Percentiles rank a stretch among this genome's conserved stretches.
phyloP scores from a whole-genome alignment of 2,329 filamentous ascomycete species.

The Stachybotrys echinatus region DNA sequence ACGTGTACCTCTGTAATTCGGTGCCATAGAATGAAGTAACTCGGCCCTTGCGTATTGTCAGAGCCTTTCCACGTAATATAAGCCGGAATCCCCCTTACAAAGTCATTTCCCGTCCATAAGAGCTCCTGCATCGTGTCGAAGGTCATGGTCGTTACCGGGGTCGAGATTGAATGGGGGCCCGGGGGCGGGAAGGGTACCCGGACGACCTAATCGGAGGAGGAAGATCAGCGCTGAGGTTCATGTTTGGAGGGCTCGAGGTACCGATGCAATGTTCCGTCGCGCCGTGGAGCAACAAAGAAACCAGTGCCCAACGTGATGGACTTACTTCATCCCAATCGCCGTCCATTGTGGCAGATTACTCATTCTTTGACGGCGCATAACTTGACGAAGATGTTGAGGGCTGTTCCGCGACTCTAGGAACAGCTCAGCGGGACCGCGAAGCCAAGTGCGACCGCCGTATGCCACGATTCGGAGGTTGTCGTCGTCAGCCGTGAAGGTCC shows the following conservation, averaged over 20 bases:
- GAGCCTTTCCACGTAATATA: constrained; percentile 3
- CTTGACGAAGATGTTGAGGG: constrained; percentile 8
- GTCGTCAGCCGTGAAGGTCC: neutral
- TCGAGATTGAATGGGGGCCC: constrained; percentile 63
- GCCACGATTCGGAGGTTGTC: neutral
- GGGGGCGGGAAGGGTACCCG: constrained; percentile 77
- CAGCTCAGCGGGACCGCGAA: neutral
- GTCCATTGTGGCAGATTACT: constrained; percentile 49
- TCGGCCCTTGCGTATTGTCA: constrained; percentile 58
- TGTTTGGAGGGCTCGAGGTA: neutral
- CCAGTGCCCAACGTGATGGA: constrained; percentile 9
- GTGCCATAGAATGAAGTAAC: constrained; percentile 83
- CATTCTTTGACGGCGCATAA: constrained; percentile 31
- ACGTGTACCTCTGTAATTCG: constrained; percentile 84
- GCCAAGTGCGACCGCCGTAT: neutral
- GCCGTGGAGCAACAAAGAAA: neutral
- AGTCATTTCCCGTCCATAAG: constrained; percentile 89
- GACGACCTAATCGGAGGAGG: constrained; percentile 52
- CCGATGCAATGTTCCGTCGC: neutral
- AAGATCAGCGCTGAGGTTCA: neutral
- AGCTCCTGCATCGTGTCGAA: constrained; percentile 90
- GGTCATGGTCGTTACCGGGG: constrained; percentile 71
- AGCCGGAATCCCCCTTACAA: constrained; percentile 47
- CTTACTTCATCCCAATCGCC: constrained; percentile 64
- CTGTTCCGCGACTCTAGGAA: neutral